phyloP scores from a whole-genome alignment of 1,139 yeast genomes.

The Citeromyces hawaiiensis region DNA sequence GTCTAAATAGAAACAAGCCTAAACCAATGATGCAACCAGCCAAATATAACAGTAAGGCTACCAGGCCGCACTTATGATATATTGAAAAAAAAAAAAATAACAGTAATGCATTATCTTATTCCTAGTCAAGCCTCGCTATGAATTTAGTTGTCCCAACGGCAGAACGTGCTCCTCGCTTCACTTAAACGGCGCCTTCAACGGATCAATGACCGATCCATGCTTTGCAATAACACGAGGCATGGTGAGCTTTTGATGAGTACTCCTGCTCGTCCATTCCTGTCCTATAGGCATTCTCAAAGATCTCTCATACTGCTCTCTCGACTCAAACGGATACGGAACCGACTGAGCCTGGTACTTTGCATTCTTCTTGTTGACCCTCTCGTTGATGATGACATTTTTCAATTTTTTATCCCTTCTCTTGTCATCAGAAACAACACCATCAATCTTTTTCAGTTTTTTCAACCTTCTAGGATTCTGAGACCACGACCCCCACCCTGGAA shows the following conservation, averaged over 20 bases:
- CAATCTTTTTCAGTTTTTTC: conserved; percentile 51
- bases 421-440: conserved; percentile 60
- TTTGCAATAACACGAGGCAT: conserved; percentile 83
- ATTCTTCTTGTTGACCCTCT: conserved; percentile 72
- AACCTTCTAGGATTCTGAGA: conserved; percentile 42
- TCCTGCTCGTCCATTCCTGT: conserved; percentile 89
- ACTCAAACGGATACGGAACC: conserved; percentile 91
- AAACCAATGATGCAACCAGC: no score
- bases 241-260: conserved; percentile 74
- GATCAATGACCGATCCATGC: conserved; percentile 86
- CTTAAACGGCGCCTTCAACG: conserved; percentile 62
- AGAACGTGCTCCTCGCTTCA: no score
- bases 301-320: conserved; percentile 87
- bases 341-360: conserved; percentile 72
- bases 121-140: no score
- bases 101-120: no score
- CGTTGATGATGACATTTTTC: conserved; percentile 80
- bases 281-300: conserved; percentile 94
- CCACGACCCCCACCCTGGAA: conserved; percentile 97
- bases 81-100: no score
- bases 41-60: no score
- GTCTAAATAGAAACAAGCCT: no score
- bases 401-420: conserved; percentile 68
- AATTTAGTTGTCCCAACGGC: no score
- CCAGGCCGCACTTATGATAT: no score